phyloP scores from a whole-genome alignment of 495 filamentous ascomycete species.

The Ramalina peruviana region DNA sequence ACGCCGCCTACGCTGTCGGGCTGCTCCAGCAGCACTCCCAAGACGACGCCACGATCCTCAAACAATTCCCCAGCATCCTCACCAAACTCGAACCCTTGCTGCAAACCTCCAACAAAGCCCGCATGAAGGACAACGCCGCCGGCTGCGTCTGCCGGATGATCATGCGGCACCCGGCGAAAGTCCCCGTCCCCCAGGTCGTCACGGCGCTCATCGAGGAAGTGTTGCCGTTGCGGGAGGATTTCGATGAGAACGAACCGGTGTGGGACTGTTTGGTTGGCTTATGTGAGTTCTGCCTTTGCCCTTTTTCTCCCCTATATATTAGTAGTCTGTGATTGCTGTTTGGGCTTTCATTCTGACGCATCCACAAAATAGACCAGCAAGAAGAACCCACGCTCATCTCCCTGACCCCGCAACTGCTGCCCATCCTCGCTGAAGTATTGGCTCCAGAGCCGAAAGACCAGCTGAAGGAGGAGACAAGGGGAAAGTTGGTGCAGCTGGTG shows the following conservation, averaged over 20 bases:
- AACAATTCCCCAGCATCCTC: constrained; percentile 62
- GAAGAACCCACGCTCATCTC: constrained; percentile 57
- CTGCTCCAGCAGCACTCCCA: constrained; percentile 69
- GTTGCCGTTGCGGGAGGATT: constrained; percentile 86
- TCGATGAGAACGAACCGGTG: constrained; percentile 87
- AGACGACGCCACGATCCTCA: constrained; percentile 53
- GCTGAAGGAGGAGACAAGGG: constrained; percentile 65
- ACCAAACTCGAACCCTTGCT: constrained; percentile 73
- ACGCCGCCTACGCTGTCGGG: constrained; percentile 81
- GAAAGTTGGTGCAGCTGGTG: constrained; percentile 53
- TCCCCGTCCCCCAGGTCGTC: constrained; percentile 68
- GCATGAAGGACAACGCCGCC: constrained; percentile 83
- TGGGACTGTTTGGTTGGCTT: constrained; percentile 77
- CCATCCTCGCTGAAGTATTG: constrained; percentile 69
- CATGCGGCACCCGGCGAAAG: constrained; percentile 58
- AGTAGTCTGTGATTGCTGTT: too few relatives aligned
- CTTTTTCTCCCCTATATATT: too few relatives aligned
- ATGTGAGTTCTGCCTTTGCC: constrained; percentile 40
- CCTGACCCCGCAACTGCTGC: constrained; percentile 64
- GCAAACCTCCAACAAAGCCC: constrained; percentile 48
- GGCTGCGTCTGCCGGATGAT: constrained; percentile 92
- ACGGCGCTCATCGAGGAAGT: constrained; percentile 57
- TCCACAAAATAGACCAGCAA: constrained; percentile 42
- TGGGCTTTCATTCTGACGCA: too few relatives aligned
- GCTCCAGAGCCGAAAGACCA: constrained; percentile 60